Evolutionary conservation across 768 basidiomycete genomes (phyloP), one percentile per base, ranked within the genome.

Genomic region (Rhizopogon vesiculosus): DNA sequence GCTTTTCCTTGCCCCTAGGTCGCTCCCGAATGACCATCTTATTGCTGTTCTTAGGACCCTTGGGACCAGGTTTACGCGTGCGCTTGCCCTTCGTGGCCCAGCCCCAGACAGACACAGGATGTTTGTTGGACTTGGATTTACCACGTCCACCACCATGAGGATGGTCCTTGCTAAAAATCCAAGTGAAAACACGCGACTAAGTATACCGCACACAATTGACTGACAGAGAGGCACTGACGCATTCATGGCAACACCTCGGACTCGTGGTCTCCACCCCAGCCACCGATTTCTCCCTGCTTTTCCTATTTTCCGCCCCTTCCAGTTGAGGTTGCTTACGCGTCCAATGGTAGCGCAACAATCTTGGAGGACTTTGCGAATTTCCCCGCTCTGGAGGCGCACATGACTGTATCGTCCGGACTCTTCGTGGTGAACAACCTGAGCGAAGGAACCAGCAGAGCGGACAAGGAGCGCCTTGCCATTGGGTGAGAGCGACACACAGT

Each of bases 61-160:
- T 92, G 56, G 89, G 91, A 45, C 93, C 93, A 15, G 93, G 91
- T 68, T 93, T 89, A 65, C 96, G 86, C 54, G 96, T 99, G 56
- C 96, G 82, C 58, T 86, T 91, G 56, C 94, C 94, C 76, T 93
- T 93, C 13, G 92, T 89, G 56, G 88, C 80, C 89, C 91, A 93
- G 54, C 93, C 94, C 87, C 89, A 97, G 52, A 91, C 83, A 10
- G 91, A 93, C 28, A 90, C 86, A 2, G 95, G 93, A 68, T 94
- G 87, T 67, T 92, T 96, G 82, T 95, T 86, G 56, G 91, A 92
- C 79, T 99, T 98, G 57, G 89, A 91, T 72, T 96, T 98, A 62
- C 96, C 96, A 74, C 96, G 89, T 71, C 96, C 96, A 77, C 96
- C 95, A 72, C 95, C 95, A 68, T 97, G 94, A 58, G 96, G 94